Evolutionary conservation across 2,329 filamentous ascomycete genomes (phyloP).

Genomic region (Ustilaginoidea virens): DNA sequence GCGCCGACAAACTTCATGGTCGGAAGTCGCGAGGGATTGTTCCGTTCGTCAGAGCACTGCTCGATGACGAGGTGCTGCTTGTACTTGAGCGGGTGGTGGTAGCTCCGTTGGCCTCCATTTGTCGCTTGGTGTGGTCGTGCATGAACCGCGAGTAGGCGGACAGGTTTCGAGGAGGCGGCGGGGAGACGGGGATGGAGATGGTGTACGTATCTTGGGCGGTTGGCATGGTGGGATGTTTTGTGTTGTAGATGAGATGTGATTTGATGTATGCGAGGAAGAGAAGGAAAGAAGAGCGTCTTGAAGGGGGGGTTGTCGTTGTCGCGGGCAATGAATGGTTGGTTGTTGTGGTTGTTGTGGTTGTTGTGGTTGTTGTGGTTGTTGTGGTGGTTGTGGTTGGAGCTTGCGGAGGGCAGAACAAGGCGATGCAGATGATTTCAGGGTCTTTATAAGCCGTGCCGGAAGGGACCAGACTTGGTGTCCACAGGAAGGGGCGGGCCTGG

Average conservation of each 20-base stretch:
- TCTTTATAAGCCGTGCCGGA: conserved; percentile 8
- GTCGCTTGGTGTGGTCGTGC: conserved; percentile 48
- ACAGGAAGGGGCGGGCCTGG: too few relatives aligned
- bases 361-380: too few relatives aligned
- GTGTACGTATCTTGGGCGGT: conserved; percentile 23
- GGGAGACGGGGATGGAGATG: conserved; percentile 20
- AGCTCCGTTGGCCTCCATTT: conserved; percentile 40
- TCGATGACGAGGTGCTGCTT: conserved; percentile 8
- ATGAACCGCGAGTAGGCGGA: conserved; percentile 44
- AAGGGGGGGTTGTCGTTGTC: neutral
- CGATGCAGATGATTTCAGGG: conserved; percentile 6
- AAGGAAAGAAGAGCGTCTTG: neutral
- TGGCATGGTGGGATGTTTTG: conserved; percentile 17
- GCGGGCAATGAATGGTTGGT: neutral
- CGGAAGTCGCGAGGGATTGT: conserved; percentile 8
- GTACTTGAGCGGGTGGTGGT: conserved; percentile 8
- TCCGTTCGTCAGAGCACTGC: conserved; percentile 14
- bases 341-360: neutral
- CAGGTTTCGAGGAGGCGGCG: conserved; percentile 28
- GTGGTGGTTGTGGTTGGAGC: too few relatives aligned
- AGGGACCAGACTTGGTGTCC: neutral
- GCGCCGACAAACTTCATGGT: too few relatives aligned
- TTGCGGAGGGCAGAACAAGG: neutral
- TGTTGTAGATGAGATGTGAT: neutral
- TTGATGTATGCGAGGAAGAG: neutral